Evolutionary conservation across 1,139 yeast species (phyloP).

Genomic region (Blastobotrys illinoisensis): DNA sequence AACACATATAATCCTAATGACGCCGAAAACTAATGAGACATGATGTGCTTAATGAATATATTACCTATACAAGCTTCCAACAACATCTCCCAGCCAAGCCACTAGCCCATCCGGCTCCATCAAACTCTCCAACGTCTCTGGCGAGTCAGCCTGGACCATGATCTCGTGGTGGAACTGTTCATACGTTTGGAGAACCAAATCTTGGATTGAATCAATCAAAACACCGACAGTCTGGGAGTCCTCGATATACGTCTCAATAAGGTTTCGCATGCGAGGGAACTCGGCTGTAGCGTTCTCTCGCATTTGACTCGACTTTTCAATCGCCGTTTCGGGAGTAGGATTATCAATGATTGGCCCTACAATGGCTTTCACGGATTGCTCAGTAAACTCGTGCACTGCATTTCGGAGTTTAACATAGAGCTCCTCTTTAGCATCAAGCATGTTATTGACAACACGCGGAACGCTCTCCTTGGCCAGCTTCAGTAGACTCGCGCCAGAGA

Average conservation of each 20-base stretch:
- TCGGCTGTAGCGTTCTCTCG: constrained; percentile 47
- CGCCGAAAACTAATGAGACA: constrained; percentile 38
- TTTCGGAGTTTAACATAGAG: constrained; percentile 67
- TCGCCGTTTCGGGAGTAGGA: constrained; percentile 26
- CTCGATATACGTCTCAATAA: constrained; percentile 43
- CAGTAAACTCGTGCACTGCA: constrained; percentile 60
- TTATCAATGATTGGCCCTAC: constrained; percentile 32
- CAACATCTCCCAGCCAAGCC: constrained; percentile 45
- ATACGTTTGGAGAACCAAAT: constrained; percentile 46
- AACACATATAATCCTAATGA: constrained; percentile 83
- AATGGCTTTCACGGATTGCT: constrained; percentile 33
- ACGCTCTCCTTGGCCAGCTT: constrained; percentile 63
- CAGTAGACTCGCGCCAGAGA: constrained; percentile 41
- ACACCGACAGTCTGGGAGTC: constrained; percentile 44
- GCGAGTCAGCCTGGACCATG: constrained; percentile 18
- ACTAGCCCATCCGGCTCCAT: constrained; percentile 55
- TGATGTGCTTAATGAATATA: neutral
- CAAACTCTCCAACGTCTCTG: constrained; percentile 35
- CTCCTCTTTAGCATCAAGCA: constrained; percentile 80
- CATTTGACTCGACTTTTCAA: constrained; percentile 34
- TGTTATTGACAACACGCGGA: constrained; percentile 78
- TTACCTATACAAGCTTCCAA: constrained; percentile 29
- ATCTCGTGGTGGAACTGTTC: constrained; percentile 38
- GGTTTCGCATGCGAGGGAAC: constrained; percentile 51
- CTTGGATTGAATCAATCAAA: constrained; percentile 57